phyloP scores from a whole-genome alignment of 2,329 filamentous ascomycete species.

The Colletotrichum truncatum region DNA sequence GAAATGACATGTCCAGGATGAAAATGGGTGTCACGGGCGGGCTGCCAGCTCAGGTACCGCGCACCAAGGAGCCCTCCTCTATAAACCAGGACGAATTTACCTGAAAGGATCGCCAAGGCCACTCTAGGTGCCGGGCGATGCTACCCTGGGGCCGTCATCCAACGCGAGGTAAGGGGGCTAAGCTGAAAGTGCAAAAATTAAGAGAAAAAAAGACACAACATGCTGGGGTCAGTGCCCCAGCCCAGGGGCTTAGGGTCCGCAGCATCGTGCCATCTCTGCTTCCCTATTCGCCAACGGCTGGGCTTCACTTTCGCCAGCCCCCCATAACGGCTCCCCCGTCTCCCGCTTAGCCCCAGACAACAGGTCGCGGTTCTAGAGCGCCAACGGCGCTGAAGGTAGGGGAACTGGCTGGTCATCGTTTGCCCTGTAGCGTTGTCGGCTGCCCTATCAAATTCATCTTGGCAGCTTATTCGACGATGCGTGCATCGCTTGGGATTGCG shows the following conservation, averaged over 20 bases:
- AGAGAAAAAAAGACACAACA: background rate
- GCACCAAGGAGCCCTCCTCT: background rate
- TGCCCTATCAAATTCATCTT: background rate
- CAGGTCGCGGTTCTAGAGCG: background rate
- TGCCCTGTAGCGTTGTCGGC: background rate
- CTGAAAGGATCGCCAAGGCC: slow-evolving; percentile 21
- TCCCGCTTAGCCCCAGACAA: slow-evolving; percentile 1
- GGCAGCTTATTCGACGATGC: background rate
- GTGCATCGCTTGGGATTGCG: background rate
- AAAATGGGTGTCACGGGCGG: background rate
- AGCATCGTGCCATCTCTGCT: background rate
- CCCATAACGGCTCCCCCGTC: slow-evolving; percentile 1
- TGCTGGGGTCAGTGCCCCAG: slow-evolving; percentile 1
- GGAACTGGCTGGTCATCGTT: background rate
- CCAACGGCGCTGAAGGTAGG: background rate
- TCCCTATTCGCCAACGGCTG: background rate
- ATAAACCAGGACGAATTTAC: slow-evolving; percentile 8
- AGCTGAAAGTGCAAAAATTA: slow-evolving; percentile 20
- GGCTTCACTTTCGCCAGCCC: background rate
- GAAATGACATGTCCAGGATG: slow-evolving; percentile 27
- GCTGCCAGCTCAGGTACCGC: slow-evolving; percentile 5
- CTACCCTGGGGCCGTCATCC: slow-evolving; percentile 11
- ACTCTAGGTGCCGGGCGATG: slow-evolving; percentile 11
- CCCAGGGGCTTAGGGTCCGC: slow-evolving; percentile 19
- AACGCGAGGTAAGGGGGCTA: slow-evolving; percentile 18